Evolutionary conservation across 495 filamentous ascomycete genomes (phyloP), one percentile per base, ranked within the genome.

Genomic region (Letharia lupina): DNA sequence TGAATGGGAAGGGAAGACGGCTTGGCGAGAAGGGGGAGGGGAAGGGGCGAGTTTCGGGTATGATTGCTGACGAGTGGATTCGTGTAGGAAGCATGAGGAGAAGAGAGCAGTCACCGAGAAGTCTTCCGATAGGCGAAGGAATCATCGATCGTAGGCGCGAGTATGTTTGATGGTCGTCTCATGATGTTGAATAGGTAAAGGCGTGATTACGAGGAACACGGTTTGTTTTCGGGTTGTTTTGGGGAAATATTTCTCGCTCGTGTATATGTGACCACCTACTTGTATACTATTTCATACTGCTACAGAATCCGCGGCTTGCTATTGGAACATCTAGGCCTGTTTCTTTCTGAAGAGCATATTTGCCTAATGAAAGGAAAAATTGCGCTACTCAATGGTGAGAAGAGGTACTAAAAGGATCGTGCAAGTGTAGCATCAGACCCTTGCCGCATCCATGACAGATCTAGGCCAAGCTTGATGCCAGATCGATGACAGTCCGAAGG

Each of bases 1-100:
- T 7, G 58, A 60, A 39, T n/a, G n/a, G n/a, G 31, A 1, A 37
- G 33, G 12, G 35, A 11, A 15, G 35, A 15, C 40, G 1, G n/a
- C 8, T 3, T 1, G 13, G 6, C 1, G 28, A 12, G 12, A 4
- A 10, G 23, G 23, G 1, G 23, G 28, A 3, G 10, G 52, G 11
- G 2, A 18, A 15, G 7, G 40, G 59, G 20, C 16, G n/a, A 5
- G 11, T 61, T 61, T 44, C 8, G 4, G 8, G 11, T 44, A 4
- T n/a, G 31, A 23, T 28, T 45, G n/a, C 42, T 61, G 39, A 42
- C 39, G 8, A 31, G 10, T 28, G 11, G 44, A 4, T 35, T 37
- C 2, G 54, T 45, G n/a, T 35, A 61, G 59, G 39, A 61, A 45
- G 42, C 59, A 61, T 31, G 59, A 61, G 39, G 42, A 61, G n/a